Conservation (phyloP, 164 flowering plant genomes). For the Euptelea pleiosperma region DNA sequence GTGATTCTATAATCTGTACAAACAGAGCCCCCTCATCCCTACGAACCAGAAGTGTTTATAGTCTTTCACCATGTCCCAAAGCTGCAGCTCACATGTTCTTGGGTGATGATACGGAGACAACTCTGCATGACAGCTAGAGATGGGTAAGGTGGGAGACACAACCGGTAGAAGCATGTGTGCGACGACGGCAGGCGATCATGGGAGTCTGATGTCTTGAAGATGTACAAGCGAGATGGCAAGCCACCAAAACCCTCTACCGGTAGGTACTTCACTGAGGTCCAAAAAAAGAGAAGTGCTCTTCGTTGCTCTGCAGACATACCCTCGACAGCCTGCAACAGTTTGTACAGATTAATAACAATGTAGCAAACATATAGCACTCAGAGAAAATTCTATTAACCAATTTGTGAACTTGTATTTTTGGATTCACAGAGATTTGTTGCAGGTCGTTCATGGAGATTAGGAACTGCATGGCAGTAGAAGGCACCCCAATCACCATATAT, state of each 20-base stretch:
- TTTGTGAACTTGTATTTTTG: too few species aligned
- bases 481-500: too few species aligned
- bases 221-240: neutral
- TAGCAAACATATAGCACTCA: too few species aligned
- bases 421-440: too few species aligned
- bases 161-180: slow-evolving; percentile 10
- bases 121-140: neutral
- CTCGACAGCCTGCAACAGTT: neutral
- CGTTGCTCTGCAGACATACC: neutral
- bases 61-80: neutral
- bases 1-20: too few species aligned
- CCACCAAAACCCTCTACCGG: slow-evolving; percentile 6
- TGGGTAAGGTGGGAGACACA: slow-evolving; percentile 7
- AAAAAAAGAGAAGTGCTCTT: slow-evolving; percentile 3
- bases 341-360: too few species aligned
- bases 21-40: too few species aligned
- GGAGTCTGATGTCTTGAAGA: neutral
- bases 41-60: too few species aligned
- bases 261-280: slow-evolving; percentile 7
- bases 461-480: too few species aligned
- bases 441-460: too few species aligned
- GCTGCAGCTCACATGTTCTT: slow-evolving; percentile 5
- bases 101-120: neutral
- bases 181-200: slow-evolving; percentile 1
- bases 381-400: too few species aligned